Percentiles rank a stretch among this genome's conserved stretches.
These are phyloP conservation scores for Dactylorhiza incarnata DNA, from an alignment of 106 monocot genomes.

Conservation along the genomic window DNA sequence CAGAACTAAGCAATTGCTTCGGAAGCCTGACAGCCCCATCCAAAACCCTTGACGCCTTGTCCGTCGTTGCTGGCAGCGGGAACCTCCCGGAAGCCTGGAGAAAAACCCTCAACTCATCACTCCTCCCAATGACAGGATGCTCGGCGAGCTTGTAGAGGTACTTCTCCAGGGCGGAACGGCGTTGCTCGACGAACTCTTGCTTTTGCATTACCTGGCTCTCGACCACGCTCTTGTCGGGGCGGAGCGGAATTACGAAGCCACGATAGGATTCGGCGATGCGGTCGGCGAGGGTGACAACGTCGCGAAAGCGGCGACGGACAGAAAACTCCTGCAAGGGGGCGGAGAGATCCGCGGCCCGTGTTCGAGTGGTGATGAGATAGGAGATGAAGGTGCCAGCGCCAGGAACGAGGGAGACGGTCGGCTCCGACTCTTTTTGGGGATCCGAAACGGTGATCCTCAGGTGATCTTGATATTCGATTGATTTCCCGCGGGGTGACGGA, in stretches of 20 bases:
- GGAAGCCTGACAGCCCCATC: conserved; percentile 62
- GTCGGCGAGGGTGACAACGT: conserved; percentile 79
- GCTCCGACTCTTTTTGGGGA: conserved; percentile 72
- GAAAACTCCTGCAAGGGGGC: conserved; percentile 20
- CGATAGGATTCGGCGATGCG: conserved; percentile 83
- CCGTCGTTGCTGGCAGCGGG: conserved; percentile 34
- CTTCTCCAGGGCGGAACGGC: conserved; percentile 66
- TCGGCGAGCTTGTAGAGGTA: conserved; percentile 57
- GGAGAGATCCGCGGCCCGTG: not conserved
- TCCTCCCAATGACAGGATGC: conserved; percentile 68
- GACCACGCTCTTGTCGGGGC: conserved; percentile 89
- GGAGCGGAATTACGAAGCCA: conserved; percentile 69
- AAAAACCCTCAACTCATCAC: conserved; percentile 67
- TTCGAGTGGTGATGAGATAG: conserved; percentile 62
- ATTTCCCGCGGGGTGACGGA: conserved; percentile 4
- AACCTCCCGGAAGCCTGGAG: conserved; percentile 41
- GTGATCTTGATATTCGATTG: conserved; percentile 22
- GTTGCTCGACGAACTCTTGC: conserved; percentile 92
- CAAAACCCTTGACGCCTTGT: conserved; percentile 58
- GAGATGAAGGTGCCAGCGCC: conserved; percentile 58
- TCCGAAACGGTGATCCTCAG: conserved; percentile 64
- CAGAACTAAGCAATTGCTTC: conserved; percentile 42
- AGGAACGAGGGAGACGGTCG: conserved; percentile 51
- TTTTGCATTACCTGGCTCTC: conserved; percentile 98
- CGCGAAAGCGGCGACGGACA: conserved; percentile 83